phyloP scores from a whole-genome alignment of 2,329 filamentous ascomycete genomes.

The Blastomyces parvus region DNA sequence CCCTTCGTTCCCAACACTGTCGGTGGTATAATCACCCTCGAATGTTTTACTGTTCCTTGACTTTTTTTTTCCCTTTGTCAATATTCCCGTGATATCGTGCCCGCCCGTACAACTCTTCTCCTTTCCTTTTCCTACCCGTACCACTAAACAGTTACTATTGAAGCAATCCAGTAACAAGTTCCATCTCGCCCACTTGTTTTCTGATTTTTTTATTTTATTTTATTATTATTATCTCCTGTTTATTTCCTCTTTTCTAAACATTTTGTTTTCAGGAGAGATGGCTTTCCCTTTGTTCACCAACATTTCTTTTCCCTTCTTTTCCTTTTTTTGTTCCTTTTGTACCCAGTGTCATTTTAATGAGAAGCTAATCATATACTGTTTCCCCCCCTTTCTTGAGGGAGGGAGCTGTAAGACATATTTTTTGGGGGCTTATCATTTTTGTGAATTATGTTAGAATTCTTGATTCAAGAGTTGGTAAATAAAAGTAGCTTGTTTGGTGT shows the following conservation, averaged over 20 bases:
- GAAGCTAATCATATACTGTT: not conserved
- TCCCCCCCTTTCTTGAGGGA: not conserved
- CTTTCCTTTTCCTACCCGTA: not conserved
- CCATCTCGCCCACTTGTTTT: too few species aligned
- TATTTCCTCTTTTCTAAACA: too few species aligned
- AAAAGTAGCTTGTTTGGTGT: too few species aligned
- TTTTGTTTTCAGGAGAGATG: too few species aligned
- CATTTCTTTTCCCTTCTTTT: too few species aligned
- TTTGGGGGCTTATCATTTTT: not conserved
- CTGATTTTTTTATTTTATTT: too few species aligned
- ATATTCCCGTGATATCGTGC: not conserved
- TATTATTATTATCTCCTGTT: too few species aligned
- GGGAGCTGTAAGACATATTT: not conserved
- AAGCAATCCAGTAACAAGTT: too few species aligned
- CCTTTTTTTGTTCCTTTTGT: too few species aligned
- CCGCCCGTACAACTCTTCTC: too few species aligned
- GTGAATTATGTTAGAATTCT: not conserved
- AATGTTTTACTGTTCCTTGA: not conserved
- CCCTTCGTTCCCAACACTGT: not conserved
- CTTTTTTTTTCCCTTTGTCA: constrained; percentile 6
- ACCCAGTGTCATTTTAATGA: not conserved
- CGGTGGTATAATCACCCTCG: not conserved
- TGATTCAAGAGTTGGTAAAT: too few species aligned
- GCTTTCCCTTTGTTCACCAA: too few species aligned
- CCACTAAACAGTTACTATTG: not conserved